phyloP scores from a whole-genome alignment of 768 basidiomycete species.

The Hericium coralloides region DNA sequence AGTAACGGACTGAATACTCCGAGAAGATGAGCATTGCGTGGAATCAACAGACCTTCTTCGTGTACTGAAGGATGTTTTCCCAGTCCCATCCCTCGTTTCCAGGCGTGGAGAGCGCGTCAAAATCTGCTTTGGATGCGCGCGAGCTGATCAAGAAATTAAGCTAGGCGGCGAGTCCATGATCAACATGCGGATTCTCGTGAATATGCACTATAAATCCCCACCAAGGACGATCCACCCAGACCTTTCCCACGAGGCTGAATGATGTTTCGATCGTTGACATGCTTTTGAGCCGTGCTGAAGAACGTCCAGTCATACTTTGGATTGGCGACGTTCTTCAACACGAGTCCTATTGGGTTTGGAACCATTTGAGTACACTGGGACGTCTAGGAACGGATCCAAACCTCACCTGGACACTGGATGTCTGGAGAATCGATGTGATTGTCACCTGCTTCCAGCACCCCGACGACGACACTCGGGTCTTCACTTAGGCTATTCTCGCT shows the following conservation, averaged over 20 bases:
- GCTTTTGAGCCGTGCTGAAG: constrained; percentile 17
- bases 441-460: not conserved
- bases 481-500: not conserved
- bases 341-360: not conserved
- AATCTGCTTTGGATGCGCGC: constrained; percentile 1
- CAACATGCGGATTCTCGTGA: too few species aligned
- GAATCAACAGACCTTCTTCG: constrained; percentile 12
- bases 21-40: too few species aligned
- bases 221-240: constrained; percentile 20
- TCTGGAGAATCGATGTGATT: not conserved
- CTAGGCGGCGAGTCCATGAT: not conserved
- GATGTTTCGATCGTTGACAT: constrained; percentile 13
- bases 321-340: not conserved
- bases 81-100: constrained; percentile 23
- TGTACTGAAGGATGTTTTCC: constrained; percentile 15
- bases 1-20: too few species aligned
- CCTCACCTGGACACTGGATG: not conserved
- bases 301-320: constrained; percentile 21
- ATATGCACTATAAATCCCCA: not conserved
- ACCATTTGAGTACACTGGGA: not conserved
- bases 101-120: constrained; percentile 13
- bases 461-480: not conserved
- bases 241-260: constrained; percentile 20
- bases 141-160: not conserved
- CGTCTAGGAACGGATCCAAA: not conserved